Conservation (phyloP, 2,329 filamentous ascomycete species). For the Chrysosporium keratinophilum region DNA sequence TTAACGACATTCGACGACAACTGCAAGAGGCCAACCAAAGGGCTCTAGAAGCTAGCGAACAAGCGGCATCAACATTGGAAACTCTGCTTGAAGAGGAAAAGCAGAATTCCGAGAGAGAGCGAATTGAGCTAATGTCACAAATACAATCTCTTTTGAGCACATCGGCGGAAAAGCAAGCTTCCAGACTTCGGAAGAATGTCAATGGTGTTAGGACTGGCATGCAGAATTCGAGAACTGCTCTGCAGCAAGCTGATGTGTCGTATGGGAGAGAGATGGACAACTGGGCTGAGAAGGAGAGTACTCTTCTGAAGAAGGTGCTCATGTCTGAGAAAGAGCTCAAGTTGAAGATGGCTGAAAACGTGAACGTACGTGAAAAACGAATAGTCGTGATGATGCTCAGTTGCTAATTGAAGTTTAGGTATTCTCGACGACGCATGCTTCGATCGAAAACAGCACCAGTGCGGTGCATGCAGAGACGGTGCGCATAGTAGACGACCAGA, state of each 20-base stretch:
- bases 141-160: conserved; percentile 67
- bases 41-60: conserved; percentile 57
- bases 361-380: conserved; percentile 50
- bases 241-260: conserved; percentile 54
- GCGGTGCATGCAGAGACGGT: conserved; percentile 86
- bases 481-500: conserved; percentile 79
- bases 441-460: conserved; percentile 71
- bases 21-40: conserved; percentile 59
- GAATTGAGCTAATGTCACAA: conserved; percentile 61
- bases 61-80: conserved; percentile 56
- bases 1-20: conserved; percentile 60
- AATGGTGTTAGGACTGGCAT: conserved; percentile 55
- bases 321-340: conserved; percentile 69
- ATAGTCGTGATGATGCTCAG: neutral
- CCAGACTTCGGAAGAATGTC: conserved; percentile 56
- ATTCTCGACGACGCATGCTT: conserved; percentile 45
- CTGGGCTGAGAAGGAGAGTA: conserved; percentile 61
- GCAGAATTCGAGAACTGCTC: conserved; percentile 49
- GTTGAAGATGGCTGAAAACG: conserved; percentile 73
- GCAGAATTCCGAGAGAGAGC: conserved; percentile 59
- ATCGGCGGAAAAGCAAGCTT: conserved; percentile 63
- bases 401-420: conserved; percentile 11
- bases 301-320: conserved; percentile 59
- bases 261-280: conserved; percentile 63
- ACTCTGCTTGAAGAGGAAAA: conserved; percentile 67